Percentiles rank a stretch among this genome's conserved stretches.
These are phyloP conservation scores for Cytospora paraplurivora DNA, from an alignment of 2,329 filamentous ascomycete genomes.

Conservation along the genomic window DNA sequence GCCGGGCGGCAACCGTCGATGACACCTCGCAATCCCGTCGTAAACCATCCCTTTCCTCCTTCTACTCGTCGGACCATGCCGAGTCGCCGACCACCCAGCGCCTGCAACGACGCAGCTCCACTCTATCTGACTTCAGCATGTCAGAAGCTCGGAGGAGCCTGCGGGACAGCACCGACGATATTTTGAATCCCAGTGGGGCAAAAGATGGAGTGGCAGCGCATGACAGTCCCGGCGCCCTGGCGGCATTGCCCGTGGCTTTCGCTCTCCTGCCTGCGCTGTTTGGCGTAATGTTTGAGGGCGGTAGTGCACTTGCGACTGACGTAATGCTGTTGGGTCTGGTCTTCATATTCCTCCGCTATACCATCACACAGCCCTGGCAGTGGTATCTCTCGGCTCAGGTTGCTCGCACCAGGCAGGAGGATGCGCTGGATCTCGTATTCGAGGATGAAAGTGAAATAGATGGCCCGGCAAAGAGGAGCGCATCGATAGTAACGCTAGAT, in stretches of 20 bases:
- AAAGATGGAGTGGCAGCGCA: conserved; percentile 40
- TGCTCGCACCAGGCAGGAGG: conserved; percentile 56
- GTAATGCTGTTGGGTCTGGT: conserved; percentile 77
- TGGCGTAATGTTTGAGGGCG: conserved; percentile 82
- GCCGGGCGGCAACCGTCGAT: conserved; percentile 46
- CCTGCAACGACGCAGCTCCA: conserved; percentile 69
- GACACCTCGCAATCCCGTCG: conserved; percentile 36
- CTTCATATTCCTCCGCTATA: conserved; percentile 89
- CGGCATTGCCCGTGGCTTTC: conserved; percentile 79
- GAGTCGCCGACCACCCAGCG: conserved; percentile 35
- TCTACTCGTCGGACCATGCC: conserved; percentile 33
- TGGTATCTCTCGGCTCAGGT: conserved; percentile 76
- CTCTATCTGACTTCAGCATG: conserved; percentile 74
- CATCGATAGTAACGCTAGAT: conserved; percentile 39
- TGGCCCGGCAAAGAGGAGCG: conserved; percentile 31
- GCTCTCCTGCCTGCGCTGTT: conserved; percentile 85
- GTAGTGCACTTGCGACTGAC: conserved; percentile 81
- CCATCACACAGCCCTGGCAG: conserved; percentile 83
- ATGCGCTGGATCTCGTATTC: conserved; percentile 43
- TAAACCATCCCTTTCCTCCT: conserved; percentile 29
- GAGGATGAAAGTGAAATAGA: conserved; percentile 42
- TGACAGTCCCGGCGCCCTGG: conserved; percentile 67
- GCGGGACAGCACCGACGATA: conserved; percentile 66
- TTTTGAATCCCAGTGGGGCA: conserved; percentile 59
- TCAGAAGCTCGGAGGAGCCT: conserved; percentile 66